A percentile compares a stretch with the other conserved stretches of the same genome.
These are phyloP conservation scores for Acrocalymma vagum DNA, from an alignment of 2,329 filamentous ascomycete genomes.

Conservation along the genomic window DNA sequence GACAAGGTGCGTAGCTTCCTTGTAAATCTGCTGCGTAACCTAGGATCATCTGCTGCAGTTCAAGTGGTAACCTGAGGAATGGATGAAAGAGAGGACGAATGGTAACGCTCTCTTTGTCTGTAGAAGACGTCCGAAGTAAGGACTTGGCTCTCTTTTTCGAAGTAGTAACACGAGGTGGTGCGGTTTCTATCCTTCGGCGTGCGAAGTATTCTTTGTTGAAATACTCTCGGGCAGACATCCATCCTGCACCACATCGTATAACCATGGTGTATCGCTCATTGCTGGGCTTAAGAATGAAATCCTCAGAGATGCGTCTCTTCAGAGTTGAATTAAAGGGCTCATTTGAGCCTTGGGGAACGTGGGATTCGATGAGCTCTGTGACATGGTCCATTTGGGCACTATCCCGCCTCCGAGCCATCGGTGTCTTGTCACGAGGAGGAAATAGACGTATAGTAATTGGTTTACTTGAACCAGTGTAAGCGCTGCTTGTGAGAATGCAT, in stretches of 20 bases:
- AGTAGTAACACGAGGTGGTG: background rate
- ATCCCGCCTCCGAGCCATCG: too few relatives aligned
- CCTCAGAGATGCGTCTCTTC: too few relatives aligned
- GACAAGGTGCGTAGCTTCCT: constrained; percentile 18
- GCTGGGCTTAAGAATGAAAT: too few relatives aligned
- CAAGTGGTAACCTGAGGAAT: constrained; percentile 33
- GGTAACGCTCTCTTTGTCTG: constrained; percentile 23
- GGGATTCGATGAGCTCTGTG: too few relatives aligned
- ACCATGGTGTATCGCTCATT: constrained; percentile 32
- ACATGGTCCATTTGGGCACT: too few relatives aligned
- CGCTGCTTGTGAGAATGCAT: constrained; percentile 31
- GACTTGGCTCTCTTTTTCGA: constrained; percentile 5
- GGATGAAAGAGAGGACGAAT: constrained; percentile 39
- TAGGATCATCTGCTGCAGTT: constrained; percentile 40
- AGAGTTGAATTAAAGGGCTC: too few relatives aligned
- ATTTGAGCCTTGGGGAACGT: too few relatives aligned
- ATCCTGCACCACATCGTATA: constrained; percentile 38
- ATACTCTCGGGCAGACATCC: constrained; percentile 38
- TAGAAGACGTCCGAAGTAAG: constrained; percentile 9
- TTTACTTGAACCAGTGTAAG: constrained; percentile 23
- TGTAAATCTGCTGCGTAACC: constrained; percentile 26
- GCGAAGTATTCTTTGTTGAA: constrained; percentile 35
- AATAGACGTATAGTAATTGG: constrained; percentile 36
- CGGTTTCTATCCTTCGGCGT: constrained; percentile 12
- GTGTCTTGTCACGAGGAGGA: constrained; percentile 19